A percentile compares a stretch with the other conserved stretches of the same genome.
These are phyloP conservation scores for Phytomonas sp. DNA, from an alignment of 208 protist genomes.

Conservation along the genomic window DNA sequence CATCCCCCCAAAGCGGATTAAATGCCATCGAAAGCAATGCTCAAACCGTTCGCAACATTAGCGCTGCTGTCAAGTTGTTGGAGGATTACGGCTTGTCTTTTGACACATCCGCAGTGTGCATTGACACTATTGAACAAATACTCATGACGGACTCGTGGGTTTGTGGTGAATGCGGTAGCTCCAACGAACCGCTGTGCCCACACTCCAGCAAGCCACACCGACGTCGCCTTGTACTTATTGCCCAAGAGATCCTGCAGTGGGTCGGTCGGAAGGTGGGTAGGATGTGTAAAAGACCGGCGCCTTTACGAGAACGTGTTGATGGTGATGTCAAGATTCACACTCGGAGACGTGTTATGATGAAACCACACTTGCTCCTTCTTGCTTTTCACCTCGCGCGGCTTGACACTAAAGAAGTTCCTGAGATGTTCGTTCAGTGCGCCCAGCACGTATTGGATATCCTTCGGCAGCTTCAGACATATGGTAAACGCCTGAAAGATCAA, in stretches of 20 bases:
- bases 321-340: constrained; percentile 53
- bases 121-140: constrained; percentile 54
- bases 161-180: constrained; percentile 40
- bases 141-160: constrained; percentile 65
- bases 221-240: constrained; percentile 47
- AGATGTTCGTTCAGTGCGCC: constrained; percentile 21
- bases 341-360: constrained; percentile 48
- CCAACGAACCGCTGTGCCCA: constrained; percentile 32
- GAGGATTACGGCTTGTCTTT: constrained; percentile 44
- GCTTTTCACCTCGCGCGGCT: constrained; percentile 43
- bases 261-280: constrained; percentile 43
- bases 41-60: constrained; percentile 32
- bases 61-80: constrained; percentile 26
- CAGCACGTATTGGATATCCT: constrained; percentile 54
- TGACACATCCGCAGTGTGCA: constrained; percentile 17
- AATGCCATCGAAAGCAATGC: constrained; percentile 16
- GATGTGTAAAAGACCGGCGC: constrained; percentile 39
- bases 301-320: constrained; percentile 37
- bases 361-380: constrained; percentile 66
- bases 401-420: constrained; percentile 19
- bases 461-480: constrained; percentile 42
- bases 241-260: constrained; percentile 47
- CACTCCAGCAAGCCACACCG: constrained; percentile 50
- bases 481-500: constrained; percentile 11
- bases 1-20: neutral